These are phyloP conservation scores for Kodamaea leandrae DNA, from an alignment of 805 yeast genomes.

Conservation along the genomic window DNA sequence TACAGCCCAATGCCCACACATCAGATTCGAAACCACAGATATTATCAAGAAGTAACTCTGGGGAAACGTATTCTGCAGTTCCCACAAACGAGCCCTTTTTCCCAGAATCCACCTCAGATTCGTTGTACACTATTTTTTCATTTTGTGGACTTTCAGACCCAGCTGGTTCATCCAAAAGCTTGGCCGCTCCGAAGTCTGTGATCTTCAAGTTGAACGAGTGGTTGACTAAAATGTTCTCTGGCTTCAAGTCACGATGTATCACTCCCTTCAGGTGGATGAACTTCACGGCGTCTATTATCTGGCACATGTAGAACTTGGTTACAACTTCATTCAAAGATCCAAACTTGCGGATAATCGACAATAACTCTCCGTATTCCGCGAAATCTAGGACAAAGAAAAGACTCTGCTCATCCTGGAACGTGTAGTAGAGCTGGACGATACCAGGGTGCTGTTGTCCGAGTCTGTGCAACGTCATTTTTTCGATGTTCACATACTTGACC, in stretches of 20 bases:
- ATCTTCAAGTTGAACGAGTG: constrained; percentile 84
- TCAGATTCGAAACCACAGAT: constrained; percentile 82
- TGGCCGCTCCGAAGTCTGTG: constrained; percentile 98
- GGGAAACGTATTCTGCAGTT: constrained; percentile 95
- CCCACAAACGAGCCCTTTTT: constrained; percentile 81
- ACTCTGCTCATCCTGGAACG: constrained; percentile 89
- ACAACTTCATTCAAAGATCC: constrained; percentile 78
- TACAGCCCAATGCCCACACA: constrained; percentile 94
- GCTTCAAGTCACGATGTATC: constrained; percentile 91
- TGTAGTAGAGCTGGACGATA: constrained; percentile 83
- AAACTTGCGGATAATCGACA: constrained; percentile 70
- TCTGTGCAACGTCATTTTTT: constrained; percentile 82
- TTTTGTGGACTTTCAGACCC: not conserved
- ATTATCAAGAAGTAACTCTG: constrained; percentile 78
- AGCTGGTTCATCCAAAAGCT: constrained; percentile 43
- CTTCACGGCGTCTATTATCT: constrained; percentile 84
- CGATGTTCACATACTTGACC: constrained; percentile 93
- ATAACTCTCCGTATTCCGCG: constrained; percentile 93
- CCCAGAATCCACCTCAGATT: constrained; percentile 28
- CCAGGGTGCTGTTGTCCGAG: constrained; percentile 91
- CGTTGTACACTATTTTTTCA: constrained; percentile 30
- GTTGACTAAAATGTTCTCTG: constrained; percentile 86
- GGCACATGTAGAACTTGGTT: constrained; percentile 77
- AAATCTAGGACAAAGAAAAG: constrained; percentile 90
- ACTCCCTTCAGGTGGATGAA: constrained; percentile 89